phyloP scores from a whole-genome alignment of 257 asterid species.

The Nicotiana otophora region DNA sequence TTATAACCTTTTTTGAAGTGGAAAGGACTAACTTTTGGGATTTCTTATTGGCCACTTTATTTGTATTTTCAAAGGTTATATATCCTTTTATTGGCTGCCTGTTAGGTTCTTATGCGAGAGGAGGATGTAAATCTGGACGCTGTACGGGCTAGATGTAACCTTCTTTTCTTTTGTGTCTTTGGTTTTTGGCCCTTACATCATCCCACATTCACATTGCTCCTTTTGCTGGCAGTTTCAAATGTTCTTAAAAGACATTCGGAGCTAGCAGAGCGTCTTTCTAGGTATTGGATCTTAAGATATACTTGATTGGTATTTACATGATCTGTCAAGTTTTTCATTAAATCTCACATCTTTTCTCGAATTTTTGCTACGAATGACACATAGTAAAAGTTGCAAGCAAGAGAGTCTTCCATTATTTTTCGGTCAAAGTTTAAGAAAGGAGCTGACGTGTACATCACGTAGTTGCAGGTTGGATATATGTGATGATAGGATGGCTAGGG shows the following conservation, averaged over 20 bases:
- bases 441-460: neutral
- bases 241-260: constrained; percentile 86
- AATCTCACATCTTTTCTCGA: neutral
- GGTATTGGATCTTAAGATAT: constrained; percentile 33
- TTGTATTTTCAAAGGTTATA: neutral
- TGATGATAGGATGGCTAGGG: neutral
- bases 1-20: neutral
- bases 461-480: neutral
- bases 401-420: neutral
- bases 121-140: constrained; percentile 56
- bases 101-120: constrained; percentile 47
- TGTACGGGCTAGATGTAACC: constrained; percentile 65
- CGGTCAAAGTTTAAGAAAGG: neutral
- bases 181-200: neutral
- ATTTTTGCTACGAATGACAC: neutral
- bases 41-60: neutral
- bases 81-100: constrained; percentile 5
- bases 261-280: constrained; percentile 79
- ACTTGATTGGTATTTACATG: neutral
- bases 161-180: constrained; percentile 9
- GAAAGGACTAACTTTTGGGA: neutral
- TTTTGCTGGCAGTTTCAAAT: constrained; percentile 57
- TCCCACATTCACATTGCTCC: neutral
- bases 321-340: neutral
- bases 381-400: neutral